These are phyloP conservation scores for Rutstroemia sp. DNA, from an alignment of 2,329 filamentous ascomycete genomes.

Conservation along the genomic window DNA sequence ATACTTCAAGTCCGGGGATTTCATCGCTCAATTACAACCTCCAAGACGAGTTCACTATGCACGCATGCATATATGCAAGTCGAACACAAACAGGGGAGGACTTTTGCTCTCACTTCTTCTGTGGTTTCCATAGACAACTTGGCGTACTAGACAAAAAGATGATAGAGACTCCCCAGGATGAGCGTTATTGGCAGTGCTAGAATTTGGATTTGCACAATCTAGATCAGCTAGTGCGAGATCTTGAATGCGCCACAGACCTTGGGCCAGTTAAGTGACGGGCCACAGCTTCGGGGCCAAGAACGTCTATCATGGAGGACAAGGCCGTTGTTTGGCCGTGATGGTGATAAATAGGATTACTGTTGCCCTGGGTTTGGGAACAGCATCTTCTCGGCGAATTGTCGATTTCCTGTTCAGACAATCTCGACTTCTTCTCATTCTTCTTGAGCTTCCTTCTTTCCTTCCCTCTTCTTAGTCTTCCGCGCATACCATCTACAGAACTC, in stretches of 20 bases:
- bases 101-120: no score
- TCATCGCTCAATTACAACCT: no score
- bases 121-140: no score
- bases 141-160: no score
- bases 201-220: not conserved
- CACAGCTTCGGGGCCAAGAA: not conserved
- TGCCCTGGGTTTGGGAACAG: not conserved
- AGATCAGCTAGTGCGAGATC: not conserved
- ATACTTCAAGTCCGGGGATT: no score
- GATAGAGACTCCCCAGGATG: no score
- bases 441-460: not conserved
- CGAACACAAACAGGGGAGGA: no score
- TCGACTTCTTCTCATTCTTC: not conserved
- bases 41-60: no score
- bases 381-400: not conserved
- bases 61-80: no score
- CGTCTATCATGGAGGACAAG: not conserved
- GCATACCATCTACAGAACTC: not conserved
- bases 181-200: no score
- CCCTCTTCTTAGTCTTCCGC: not conserved
- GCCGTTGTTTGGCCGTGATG: not conserved
- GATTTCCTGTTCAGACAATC: not conserved
- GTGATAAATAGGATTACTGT: constrained; percentile 1
- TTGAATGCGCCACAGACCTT: not conserved
- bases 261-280: not conserved